Base-by-base conservation (phyloP, 352 stramenopile genomes). In the Pythium aquatile region DNA sequence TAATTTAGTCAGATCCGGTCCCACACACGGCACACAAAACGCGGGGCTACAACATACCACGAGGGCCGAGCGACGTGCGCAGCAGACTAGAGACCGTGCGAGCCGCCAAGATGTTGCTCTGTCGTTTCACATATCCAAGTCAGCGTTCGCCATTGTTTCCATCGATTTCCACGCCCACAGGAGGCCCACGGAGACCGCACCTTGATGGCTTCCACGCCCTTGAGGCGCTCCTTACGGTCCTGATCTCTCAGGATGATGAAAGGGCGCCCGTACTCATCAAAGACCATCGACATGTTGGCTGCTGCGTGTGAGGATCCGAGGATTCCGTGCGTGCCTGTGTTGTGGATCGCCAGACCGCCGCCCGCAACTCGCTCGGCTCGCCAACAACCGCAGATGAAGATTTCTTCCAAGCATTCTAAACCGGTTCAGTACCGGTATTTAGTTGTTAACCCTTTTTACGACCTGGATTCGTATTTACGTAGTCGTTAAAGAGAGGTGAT, bases 191-290 rank as follows among this genome's bases (percentile, higher is more conserved):
- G 17, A 5, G 55, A 26, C 30, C 63, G 54, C 66, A 96, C 92
- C 85, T 98, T 99, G 68, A 98, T 98, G 51, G 98, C 98, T 54
- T 99, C 98, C 11, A 99, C 75, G 54, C 98, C 98, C 81, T 99
- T 99, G 56, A 99, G 89, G 57, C 98, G 95, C 61, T 97, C 83
- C 87, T 99, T 99, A 52, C 90, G 86, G 78, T 99, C 97, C 77
- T 99, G 98, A 77, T 99, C 98, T 68, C 97, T 89, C 77, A 99
- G 87, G 81, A 99, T 99, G 74, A 99, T 99, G 79, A 99, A 99
- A 69, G 98, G 98, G 62, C 98, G 87, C 60, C 98, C 98, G 87
- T 99, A 99, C 83, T 99, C 98, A 91, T 99, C 98, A 94, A 96
- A 96, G 70, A 96, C 81, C 87, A 96, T 94, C 73, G 87, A 96